Conservation (phyloP, 768 basidiomycete genomes). For the Boletus sp. region DNA sequence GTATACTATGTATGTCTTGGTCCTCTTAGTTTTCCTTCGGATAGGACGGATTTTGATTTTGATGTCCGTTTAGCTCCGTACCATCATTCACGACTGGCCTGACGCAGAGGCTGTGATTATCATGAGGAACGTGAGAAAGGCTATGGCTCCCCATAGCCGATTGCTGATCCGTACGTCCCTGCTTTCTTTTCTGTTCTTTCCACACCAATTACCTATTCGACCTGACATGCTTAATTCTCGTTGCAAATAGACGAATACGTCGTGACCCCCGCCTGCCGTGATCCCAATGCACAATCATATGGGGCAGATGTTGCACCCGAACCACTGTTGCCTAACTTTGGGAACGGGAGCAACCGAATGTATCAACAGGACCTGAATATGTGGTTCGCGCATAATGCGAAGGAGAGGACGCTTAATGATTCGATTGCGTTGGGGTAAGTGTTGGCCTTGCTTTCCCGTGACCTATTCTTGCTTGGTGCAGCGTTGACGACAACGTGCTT, state of each 20-base stretch:
- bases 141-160: conserved; percentile 29
- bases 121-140: conserved; percentile 27
- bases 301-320: conserved; percentile 36
- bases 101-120: conserved; percentile 31
- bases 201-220: no score
- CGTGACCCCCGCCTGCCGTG: conserved; percentile 11
- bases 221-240: background rate
- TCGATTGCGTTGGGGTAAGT: conserved; percentile 35
- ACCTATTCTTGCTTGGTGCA: no score
- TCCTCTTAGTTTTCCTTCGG: background rate
- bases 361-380: conserved; percentile 48
- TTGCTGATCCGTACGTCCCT: conserved; percentile 32
- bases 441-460: background rate
- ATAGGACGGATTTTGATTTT: background rate
- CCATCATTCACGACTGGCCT: conserved; percentile 37
- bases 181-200: background rate
- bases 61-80: conserved; percentile 18
- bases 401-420: conserved; percentile 42
- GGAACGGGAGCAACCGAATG: conserved; percentile 36
- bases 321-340: conserved; percentile 48
- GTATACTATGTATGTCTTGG: conserved; percentile 23
- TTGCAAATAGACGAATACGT: conserved; percentile 21
- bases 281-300: background rate
- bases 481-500: background rate
- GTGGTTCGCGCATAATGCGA: conserved; percentile 40